These are phyloP conservation scores for Cafeteria roenbergensis DNA, from an alignment of 108 stramenopile genomes.

Conservation along the genomic window DNA sequence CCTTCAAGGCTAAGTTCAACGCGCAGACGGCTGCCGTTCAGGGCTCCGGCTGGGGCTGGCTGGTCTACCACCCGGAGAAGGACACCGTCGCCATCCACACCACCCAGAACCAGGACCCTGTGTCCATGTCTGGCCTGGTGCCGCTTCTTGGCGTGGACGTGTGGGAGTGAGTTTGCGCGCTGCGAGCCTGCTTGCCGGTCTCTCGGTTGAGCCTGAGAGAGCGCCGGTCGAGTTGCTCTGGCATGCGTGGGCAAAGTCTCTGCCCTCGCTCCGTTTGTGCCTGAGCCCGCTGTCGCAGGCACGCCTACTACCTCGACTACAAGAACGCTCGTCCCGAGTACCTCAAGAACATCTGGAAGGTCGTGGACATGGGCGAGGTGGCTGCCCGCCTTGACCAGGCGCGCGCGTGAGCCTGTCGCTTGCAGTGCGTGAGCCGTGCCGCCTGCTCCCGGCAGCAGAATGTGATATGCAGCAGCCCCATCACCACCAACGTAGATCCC, in stretches of 20 bases:
- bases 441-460: too few species aligned
- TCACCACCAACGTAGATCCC: too few species aligned
- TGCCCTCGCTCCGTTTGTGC: too few species aligned
- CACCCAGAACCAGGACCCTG: conserved; percentile 87
- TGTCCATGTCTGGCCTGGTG: conserved; percentile 87
- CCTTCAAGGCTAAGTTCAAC: conserved; percentile 62
- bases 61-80: conserved; percentile 68
- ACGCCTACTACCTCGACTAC: conserved; percentile 95
- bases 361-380: conserved; percentile 89
- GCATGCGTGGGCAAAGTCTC: too few species aligned
- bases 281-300: too few species aligned
- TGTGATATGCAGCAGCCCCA: too few species aligned
- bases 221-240: too few species aligned
- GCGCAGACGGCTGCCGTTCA: conserved; percentile 75
- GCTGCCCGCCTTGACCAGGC: conserved; percentile 68
- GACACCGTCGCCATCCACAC: conserved; percentile 64
- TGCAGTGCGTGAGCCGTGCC: too few species aligned
- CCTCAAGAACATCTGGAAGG: conserved; percentile 79
- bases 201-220: too few species aligned
- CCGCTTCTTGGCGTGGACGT: conserved; percentile 95
- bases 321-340: conserved; percentile 92
- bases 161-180: conserved; percentile 68
- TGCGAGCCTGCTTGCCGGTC: too few species aligned
- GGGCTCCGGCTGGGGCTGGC: conserved; percentile 98
- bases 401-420: too few species aligned